Base-by-base conservation (phyloP, 1,139 yeast genomes). In the Spathaspora jeffriesii region DNA sequence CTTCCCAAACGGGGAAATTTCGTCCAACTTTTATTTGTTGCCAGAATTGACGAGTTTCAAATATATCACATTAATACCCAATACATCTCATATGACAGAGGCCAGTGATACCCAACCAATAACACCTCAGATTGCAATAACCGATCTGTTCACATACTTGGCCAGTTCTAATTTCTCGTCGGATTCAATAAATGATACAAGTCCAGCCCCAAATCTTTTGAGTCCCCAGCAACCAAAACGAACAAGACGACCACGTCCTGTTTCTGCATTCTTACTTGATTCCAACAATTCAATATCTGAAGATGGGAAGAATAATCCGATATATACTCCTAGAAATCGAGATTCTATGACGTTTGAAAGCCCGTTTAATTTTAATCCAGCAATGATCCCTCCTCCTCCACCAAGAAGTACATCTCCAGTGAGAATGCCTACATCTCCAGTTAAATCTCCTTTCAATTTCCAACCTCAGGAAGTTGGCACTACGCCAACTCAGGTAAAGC, bases 131-230 rank as follows among this genome's bases (percentile, higher is more conserved):
- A 34, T 18, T 13, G 4, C 38, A 9, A 11, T 15, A 4, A 34
- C 23, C 18, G 38, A 3, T 10, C 53, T 48, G 30, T 48, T 68
- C 30, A 50, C 60, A 5, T 55, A 54, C 38, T 58, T 73, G 23
- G 67, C 72, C 11, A 71, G 77, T 50, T 71, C 76, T 40, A 74
- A 74, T 55, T 74, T 74, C 55, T 72, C 77, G n/a, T 58, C 73
- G 0, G 79, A 74, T 43, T 74, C 79, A 1, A 53, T 73, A 14
- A 40, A 47, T 34, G 38, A 39, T 25, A 20, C 17, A 45, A 41
- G 28, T 41, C 37, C 37, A 42, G 20, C 30, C 14, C 20, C 22
- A 20, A 32, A 36, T 28, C 18, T 18, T 15, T 14, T 38, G 21
- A 27, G 25, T 34, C 36, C 46, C 39, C 5, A 22, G 25, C 31